Base-by-base conservation (phyloP, 352 stramenopile genomes). In the Globisporangium emineosum region DNA sequence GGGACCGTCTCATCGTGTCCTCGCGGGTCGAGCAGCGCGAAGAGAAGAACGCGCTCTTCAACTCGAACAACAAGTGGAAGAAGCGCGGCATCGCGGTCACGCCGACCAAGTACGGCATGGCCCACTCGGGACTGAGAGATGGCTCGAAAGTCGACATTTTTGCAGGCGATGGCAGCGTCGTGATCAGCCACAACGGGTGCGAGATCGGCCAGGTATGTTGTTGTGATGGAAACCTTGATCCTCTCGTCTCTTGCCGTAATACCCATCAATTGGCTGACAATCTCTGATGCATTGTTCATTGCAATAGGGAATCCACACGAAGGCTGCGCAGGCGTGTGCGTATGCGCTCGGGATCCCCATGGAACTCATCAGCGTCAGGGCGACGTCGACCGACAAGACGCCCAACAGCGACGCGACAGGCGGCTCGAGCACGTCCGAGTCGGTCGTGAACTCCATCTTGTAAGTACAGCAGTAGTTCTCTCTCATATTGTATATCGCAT, bases 201-300 rank as follows among this genome's bases (percentile, higher is more conserved):
- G 97, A 99, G 78, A 98, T 99, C 94, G 96, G 96, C 35, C 96
- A 99, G 77, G 97, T 96, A 27, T 73, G 89, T 54, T 73, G 89
- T 54, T 21, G 69, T 86, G 17, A 9, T 47, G 33, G 3, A 6
- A 40, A 40, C 33, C 5, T 57, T 71, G 21, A 23, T 47, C 10
- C 21, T 19, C 51, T 15, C 21, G 12, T 33, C 17, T 21, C n/a
- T 49, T 21, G 13, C 15, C 13, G 19, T 23, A 23, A 12, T 17
- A 13, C 10, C 13, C 49, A 32, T 37, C 15, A n/a, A 19, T 43
- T 56, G 50, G 23, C 47, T 53, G 10, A 17, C 15, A 7, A 37
- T 15, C 15, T 19, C 21, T 25, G 17, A 33, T 19, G 13, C 19
- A 9, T 42, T 59, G 17, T 49, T 27, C 13, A 27, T n/a, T 50